phyloP scores from a whole-genome alignment of 306 rosid species.

The Quillaja saponaria region DNA sequence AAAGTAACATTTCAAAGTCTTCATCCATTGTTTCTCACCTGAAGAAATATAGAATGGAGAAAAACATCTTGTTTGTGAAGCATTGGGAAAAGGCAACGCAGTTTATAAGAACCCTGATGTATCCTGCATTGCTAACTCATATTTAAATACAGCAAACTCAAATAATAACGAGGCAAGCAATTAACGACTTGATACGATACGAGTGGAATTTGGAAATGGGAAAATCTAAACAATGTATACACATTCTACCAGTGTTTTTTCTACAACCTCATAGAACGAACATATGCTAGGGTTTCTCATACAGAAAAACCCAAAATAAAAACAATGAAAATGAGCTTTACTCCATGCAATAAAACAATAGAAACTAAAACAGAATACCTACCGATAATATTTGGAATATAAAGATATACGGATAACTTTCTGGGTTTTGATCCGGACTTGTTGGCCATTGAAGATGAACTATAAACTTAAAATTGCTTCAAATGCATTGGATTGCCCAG shows the following conservation, averaged over 20 bases:
- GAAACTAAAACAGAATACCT: slow-evolving; percentile 39
- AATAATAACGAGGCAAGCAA: not conserved
- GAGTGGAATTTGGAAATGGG: not conserved
- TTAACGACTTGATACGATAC: not conserved
- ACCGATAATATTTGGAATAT: slow-evolving; percentile 91
- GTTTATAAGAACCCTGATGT: slow-evolving; percentile 76
- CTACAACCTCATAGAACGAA: too few species aligned
- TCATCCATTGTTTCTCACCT: slow-evolving; percentile 55
- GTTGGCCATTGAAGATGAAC: slow-evolving; percentile 66
- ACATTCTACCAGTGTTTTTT: too few species aligned
- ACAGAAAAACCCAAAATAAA: slow-evolving; percentile 3
- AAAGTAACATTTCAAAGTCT: slow-evolving; percentile 3
- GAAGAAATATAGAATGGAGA: slow-evolving; percentile 74
- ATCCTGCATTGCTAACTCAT: slow-evolving; percentile 60
- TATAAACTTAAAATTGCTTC: slow-evolving; percentile 33
- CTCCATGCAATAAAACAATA: slow-evolving; percentile 11
- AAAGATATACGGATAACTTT: slow-evolving; percentile 78
- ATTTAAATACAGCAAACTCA: slow-evolving; percentile 19
- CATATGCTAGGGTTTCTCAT: too few species aligned
- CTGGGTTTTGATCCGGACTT: slow-evolving; percentile 52
- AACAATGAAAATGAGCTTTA: slow-evolving; percentile 1
- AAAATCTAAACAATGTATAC: not conserved
- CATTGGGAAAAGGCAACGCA: slow-evolving; percentile 69
- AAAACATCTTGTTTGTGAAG: slow-evolving; percentile 73
- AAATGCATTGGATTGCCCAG: too few species aligned